Base-by-base conservation (phyloP, 2,329 filamentous ascomycete species). In the Dactylellina leptospora region DNA sequence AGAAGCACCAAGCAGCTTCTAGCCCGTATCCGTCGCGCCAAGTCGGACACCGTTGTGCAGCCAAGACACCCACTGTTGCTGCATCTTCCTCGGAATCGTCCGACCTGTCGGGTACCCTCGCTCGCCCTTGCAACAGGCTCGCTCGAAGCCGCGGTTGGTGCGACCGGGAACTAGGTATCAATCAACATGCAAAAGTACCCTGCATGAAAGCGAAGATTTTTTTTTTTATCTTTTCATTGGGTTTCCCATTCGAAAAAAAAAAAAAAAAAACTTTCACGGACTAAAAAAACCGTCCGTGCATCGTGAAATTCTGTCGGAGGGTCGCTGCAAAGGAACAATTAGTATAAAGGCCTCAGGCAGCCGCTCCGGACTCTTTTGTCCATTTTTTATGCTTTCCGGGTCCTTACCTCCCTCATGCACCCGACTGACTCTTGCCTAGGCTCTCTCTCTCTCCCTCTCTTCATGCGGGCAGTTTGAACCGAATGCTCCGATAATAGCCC, bases 1-100 rank as follows among this genome's bases (percentile, higher is more conserved):
- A 70, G 64, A 70, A 70, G 64, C 36, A 20, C 23, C 48, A 45
- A 22, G 64, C 50, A 50, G 56, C 50, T 61, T 62, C 64, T 53
- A 58, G 55, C 55, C 55, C 55, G 18, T 38, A 22, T 54, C 50
- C 50, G 50, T 33, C 28, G 27, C 50, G 60, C 59, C 59, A 63
- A 54, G 59, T 48, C 50, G 27, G 40, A 28, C 36, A 23, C 36
- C 59, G 60, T 64, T 64, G 51, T 40, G 51, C 60, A 45, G 13
- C 9, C 42, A n/a, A n/a, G n/a, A n/a, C n/a, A 13, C 36, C 55
- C 55, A 70, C 51, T 6, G 6, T 16, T 4, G 36, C 36, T 40
- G 36, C 36, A 1, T 40, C 36, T 40, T 25, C 27, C 38, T 55
- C 60, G 60, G 60, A 55, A 55, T 45, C 38, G 33, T 44, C 60